These are phyloP conservation scores for Blastomyces parvus DNA, from an alignment of 2,329 filamentous ascomycete genomes.

Conservation along the genomic window DNA sequence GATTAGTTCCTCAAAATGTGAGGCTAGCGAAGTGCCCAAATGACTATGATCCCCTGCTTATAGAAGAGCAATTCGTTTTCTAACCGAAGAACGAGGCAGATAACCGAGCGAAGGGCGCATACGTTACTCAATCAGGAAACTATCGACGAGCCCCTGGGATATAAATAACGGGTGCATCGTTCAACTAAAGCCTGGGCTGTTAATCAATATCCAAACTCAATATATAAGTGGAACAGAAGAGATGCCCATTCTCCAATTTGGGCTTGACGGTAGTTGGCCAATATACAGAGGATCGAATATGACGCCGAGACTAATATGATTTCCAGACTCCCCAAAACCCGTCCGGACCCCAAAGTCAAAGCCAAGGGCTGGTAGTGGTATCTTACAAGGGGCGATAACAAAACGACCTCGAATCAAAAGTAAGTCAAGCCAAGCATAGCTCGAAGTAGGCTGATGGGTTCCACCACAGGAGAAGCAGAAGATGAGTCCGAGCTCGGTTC, in stretches of 20 bases:
- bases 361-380: background rate
- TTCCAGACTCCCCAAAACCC: background rate
- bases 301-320: background rate
- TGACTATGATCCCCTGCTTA: too few species aligned
- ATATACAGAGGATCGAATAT: background rate
- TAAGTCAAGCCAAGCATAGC: background rate
- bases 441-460: background rate
- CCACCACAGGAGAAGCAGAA: background rate
- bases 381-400: background rate
- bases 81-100: too few species aligned
- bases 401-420: slow-evolving; percentile 7
- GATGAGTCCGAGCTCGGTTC: background rate
- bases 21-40: too few species aligned
- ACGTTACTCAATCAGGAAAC: too few species aligned
- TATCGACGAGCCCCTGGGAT: too few species aligned
- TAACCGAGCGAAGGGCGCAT: too few species aligned
- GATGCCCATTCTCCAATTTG: background rate
- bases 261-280: background rate
- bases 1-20: too few species aligned
- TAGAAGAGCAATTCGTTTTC: too few species aligned
- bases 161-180: too few species aligned
- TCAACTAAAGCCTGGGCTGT: too few species aligned
- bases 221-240: too few species aligned
- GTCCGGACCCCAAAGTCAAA: background rate
- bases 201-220: too few species aligned